Evolutionary conservation across 495 filamentous ascomycete genomes (phyloP), one percentile per base, ranked within the genome.

Genomic region (Parathielavia appendiculata): DNA sequence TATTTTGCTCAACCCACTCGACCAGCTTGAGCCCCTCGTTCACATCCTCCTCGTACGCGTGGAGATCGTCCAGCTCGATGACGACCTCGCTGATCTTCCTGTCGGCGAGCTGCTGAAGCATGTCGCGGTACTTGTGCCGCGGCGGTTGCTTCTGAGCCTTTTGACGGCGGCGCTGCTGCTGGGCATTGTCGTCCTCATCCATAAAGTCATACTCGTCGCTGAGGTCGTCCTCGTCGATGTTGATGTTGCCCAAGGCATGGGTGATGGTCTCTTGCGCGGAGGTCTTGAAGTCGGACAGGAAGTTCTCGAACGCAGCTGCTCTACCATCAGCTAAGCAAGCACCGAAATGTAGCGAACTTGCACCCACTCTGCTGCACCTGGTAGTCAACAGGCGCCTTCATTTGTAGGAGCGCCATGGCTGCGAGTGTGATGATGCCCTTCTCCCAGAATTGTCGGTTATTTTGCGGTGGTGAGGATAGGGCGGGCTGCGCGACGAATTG

Each of bases 181-280:
- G 78, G 14, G 75, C 77, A 46, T 82, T 83, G 57, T 88, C 86
- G 47, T 83, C 84, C 72, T 96, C 88, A 65, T 95, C 89, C 88
- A 96, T 90, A 72, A 95, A 90, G 66, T 95, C 91, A 67, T 96
- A 92, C 64, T 95, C 91, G 67, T 97, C 91, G 73, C 88, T 92
- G n/a, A 86, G 80, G 63, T 86, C 85, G 75, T 92, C 88, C 56
- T 86, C 91, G 71, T 92, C 87, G 62, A 98, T 87, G 69, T 89
- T 86, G 66, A 98, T 80, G 51, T 88, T 86, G 59, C 89, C 83
- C 35, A 98, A 75, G 17, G 90, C 91, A 66, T 88, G 81, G 52
- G 86, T 83, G 58, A 89, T 79, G 5, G 82, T 81, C 66, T 91
- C 86, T 51, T 85, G 75, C 9, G 89, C 85, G 35, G 88, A 82